These are phyloP conservation scores for Quercus berberidifolia DNA, from an alignment of 306 rosid genomes.

Conservation along the genomic window DNA sequence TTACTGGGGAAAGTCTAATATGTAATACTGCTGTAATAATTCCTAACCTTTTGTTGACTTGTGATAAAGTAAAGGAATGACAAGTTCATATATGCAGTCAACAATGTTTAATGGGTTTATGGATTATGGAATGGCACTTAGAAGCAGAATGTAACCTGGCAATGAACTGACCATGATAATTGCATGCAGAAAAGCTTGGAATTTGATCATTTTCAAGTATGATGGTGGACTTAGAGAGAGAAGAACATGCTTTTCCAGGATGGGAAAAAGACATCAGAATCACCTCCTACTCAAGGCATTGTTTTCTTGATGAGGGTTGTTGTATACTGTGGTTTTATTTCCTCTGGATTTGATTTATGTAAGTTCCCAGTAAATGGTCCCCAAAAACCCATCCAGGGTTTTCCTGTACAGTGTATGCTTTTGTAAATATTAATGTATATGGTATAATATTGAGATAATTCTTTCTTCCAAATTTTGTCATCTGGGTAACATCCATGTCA, in stretches of 20 bases:
- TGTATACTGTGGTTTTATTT: neutral
- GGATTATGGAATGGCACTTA: conserved; percentile 8
- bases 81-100: conserved; percentile 6
- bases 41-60: conserved; percentile 9
- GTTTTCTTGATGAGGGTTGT: neutral
- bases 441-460: neutral
- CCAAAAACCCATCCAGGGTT: neutral
- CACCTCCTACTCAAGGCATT: neutral
- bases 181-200: neutral
- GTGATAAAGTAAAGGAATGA: conserved; percentile 14
- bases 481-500: neutral
- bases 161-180: neutral
- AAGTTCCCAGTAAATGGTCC: neutral
- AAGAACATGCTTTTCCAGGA: neutral
- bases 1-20: conserved; percentile 32
- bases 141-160: neutral
- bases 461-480: neutral
- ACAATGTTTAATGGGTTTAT: neutral
- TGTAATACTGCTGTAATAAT: conserved; percentile 20
- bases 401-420: neutral
- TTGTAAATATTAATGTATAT: neutral
- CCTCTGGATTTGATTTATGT: neutral
- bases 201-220: neutral
- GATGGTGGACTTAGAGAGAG: neutral
- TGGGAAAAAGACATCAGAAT: neutral